These are phyloP conservation scores for Rosa rugosa DNA, from an alignment of 306 rosid genomes.

Conservation along the genomic window DNA sequence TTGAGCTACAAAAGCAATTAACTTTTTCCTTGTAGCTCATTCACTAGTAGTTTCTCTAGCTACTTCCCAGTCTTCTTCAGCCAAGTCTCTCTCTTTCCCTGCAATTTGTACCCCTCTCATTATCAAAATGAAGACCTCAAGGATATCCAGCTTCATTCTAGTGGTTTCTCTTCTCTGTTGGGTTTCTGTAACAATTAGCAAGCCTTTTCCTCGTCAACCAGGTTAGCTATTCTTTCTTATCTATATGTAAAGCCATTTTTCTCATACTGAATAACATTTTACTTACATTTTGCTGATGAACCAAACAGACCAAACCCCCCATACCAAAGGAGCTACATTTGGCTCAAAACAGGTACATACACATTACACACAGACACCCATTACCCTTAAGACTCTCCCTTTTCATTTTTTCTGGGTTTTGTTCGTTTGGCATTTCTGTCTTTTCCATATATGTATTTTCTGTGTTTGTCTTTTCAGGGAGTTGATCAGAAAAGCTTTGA, in stretches of 20 bases:
- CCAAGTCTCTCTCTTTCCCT: conserved; percentile 15
- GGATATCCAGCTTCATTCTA: neutral
- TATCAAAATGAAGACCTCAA: conserved; percentile 20
- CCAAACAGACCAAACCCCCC: conserved; percentile 22
- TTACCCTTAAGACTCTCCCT: neutral
- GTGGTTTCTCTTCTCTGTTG: conserved; percentile 15
- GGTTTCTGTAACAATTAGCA: conserved; percentile 25
- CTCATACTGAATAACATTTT: neutral
- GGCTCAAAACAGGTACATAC: conserved; percentile 24
- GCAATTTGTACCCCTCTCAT: neutral
- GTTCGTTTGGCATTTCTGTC: neutral
- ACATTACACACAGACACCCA: neutral
- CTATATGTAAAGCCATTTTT: neutral
- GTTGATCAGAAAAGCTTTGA: conserved; percentile 10
- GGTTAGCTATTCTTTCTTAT: conserved; percentile 9
- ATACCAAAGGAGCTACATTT: conserved; percentile 4
- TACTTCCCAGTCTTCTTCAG: neutral
- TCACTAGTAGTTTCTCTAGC: neutral
- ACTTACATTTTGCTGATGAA: neutral
- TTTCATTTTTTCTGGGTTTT: neutral
- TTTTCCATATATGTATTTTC: neutral
- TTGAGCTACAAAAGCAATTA: neutral
- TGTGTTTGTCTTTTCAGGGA: conserved; percentile 13
- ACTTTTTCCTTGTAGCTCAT: neutral
- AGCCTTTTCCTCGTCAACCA: conserved; percentile 17